These are phyloP conservation scores for Arabis hirsuta DNA, from an alignment of 345 rosid genomes.

Conservation along the genomic window DNA sequence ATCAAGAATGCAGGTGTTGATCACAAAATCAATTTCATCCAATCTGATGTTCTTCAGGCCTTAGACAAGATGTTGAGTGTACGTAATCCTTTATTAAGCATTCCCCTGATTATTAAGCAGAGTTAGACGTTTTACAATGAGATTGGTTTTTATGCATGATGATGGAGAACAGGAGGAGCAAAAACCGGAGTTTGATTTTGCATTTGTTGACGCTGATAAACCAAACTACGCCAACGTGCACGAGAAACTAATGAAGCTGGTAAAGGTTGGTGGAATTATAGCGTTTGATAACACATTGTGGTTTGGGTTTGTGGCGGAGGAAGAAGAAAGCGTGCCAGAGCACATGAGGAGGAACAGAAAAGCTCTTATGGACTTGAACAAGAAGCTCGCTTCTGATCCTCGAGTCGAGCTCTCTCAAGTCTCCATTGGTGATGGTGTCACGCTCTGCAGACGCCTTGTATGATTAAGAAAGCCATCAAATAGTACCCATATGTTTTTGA, in stretches of 20 bases:
- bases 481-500: not conserved
- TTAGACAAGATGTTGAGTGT: slow-evolving; percentile 50
- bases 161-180: slow-evolving; percentile 19
- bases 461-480: slow-evolving; percentile 22
- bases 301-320: slow-evolving; percentile 48
- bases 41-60: slow-evolving; percentile 46
- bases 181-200: slow-evolving; percentile 47
- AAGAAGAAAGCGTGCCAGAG: slow-evolving; percentile 44
- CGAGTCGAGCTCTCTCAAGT: slow-evolving; percentile 61
- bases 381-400: slow-evolving; percentile 54
- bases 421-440: slow-evolving; percentile 72
- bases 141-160: slow-evolving; percentile 1
- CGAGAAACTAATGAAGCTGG: slow-evolving; percentile 48
- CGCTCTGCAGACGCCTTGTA: slow-evolving; percentile 57
- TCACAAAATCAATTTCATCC: slow-evolving; percentile 57
- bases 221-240: slow-evolving; percentile 41
- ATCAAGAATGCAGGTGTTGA: slow-evolving; percentile 59
- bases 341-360: slow-evolving; percentile 28
- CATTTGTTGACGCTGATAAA: slow-evolving; percentile 60
- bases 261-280: slow-evolving; percentile 52
- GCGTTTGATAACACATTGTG: slow-evolving; percentile 55
- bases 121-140: not conserved
- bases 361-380: slow-evolving; percentile 50
- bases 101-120: not conserved
- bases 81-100: slow-evolving; percentile 16